A percentile compares a stretch with the other conserved stretches of the same genome.
phyloP scores from a whole-genome alignment of 441 rosid genomes.

The Adansonia gregorii region DNA sequence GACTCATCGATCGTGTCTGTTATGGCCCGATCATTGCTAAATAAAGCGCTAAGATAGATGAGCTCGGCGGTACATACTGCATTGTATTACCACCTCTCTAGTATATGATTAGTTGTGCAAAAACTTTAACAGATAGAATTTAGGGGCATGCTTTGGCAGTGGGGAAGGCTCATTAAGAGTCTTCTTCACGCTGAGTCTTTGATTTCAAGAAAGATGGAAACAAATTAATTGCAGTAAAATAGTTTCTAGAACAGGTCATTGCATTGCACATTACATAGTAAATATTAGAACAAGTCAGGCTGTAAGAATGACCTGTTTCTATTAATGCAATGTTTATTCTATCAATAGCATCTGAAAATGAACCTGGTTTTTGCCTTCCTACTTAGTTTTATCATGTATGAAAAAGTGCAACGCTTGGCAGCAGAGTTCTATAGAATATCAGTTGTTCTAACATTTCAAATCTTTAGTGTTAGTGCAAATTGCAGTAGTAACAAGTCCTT shows the following conservation, averaged over 20 bases:
- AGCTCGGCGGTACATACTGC: not conserved
- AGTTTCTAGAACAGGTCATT: not conserved
- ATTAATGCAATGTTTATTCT: not conserved
- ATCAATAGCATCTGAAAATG: not conserved
- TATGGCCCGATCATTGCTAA: not conserved
- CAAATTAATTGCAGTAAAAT: not conserved
- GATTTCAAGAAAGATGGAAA: not conserved
- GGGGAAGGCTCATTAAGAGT: not conserved
- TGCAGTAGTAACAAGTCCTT: not conserved
- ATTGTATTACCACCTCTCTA: not conserved
- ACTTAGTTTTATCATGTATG: not conserved
- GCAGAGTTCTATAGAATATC: not conserved
- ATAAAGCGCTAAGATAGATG: not conserved
- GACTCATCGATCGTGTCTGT: not conserved
- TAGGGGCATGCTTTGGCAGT: not conserved
- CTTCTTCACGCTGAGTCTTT: not conserved
- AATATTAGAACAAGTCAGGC: not conserved
- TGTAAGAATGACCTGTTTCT: not conserved
- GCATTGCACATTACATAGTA: not conserved
- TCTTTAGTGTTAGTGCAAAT: not conserved
- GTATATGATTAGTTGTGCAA: not conserved
- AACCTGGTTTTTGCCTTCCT: not conserved
- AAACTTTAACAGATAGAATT: not conserved
- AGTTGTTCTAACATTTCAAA: not conserved
- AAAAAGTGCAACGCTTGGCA: not conserved